Conservation (phyloP, 345 rosid species). For the Conringia planisiliqua region DNA sequence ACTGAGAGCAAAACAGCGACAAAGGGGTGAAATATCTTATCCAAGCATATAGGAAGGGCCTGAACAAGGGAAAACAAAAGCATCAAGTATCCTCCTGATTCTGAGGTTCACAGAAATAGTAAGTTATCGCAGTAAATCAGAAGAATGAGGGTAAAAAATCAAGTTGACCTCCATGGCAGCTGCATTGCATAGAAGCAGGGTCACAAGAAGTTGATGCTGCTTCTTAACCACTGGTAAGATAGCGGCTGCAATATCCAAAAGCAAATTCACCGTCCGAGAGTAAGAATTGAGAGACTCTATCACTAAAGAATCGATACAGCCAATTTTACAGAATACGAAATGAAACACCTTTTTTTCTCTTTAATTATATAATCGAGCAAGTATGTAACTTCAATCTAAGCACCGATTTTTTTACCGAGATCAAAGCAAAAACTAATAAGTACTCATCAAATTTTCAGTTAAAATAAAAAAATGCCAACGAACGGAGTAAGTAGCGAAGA, state of each 20-base stretch:
- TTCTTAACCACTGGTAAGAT: slow-evolving; percentile 76
- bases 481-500: background rate
- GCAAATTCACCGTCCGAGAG: background rate
- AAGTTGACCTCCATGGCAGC: slow-evolving; percentile 71
- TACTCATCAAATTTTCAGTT: background rate
- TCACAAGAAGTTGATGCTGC: slow-evolving; percentile 82
- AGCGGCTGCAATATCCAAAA: slow-evolving; percentile 41
- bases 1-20: slow-evolving; percentile 79
- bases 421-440: background rate
- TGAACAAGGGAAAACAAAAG: slow-evolving; percentile 27
- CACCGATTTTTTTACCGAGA: background rate
- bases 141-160: background rate
- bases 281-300: background rate
- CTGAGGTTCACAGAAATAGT: background rate
- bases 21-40: slow-evolving; percentile 75
- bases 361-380: background rate
- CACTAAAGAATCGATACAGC: background rate
- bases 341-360: background rate
- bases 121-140: background rate
- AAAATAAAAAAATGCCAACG: background rate
- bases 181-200: slow-evolving; percentile 78
- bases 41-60: slow-evolving; percentile 82
- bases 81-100: background rate
- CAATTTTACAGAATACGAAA: background rate
- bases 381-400: background rate